A percentile compares a stretch with the other conserved stretches of the same genome.
Conservation (phyloP, 2,329 filamentous ascomycete species). For the Cercospora berteroae region DNA sequence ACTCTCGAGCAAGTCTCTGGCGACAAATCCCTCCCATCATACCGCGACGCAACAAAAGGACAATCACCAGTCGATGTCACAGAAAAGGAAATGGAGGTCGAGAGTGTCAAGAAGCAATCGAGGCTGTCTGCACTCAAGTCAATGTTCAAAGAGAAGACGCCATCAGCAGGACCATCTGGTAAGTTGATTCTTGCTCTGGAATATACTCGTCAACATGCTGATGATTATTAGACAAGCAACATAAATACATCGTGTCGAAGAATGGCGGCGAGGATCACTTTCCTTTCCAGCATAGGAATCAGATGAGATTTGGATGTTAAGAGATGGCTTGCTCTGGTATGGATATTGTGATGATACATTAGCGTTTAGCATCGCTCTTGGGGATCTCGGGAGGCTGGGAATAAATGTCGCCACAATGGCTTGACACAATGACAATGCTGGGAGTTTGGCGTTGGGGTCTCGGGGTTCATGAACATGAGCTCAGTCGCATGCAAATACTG, state of each 20-base stretch:
- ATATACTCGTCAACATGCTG: background rate
- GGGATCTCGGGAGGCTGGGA: background rate
- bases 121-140: conserved; percentile 2
- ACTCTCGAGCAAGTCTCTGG: background rate
- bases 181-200: background rate
- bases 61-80: conserved; percentile 4
- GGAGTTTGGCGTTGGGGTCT: background rate
- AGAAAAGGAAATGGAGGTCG: conserved; percentile 2
- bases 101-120: background rate
- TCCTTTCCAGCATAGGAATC: background rate
- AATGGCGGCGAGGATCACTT: background rate
- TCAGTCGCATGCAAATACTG: background rate
- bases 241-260: background rate
- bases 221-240: background rate
- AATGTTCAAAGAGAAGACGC: background rate
- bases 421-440: background rate
- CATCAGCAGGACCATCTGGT: background rate
- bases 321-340: background rate
- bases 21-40: conserved; percentile 12
- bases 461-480: background rate
- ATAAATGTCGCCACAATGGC: background rate
- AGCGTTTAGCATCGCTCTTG: background rate
- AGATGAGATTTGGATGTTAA: conserved; percentile 7
- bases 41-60: conserved; percentile 9
- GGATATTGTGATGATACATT: background rate